Percentiles rank a stretch among this genome's conserved stretches.
Evolutionary conservation across 441 rosid species (phyloP).

Genomic region (Gossypium trilobum): DNA sequence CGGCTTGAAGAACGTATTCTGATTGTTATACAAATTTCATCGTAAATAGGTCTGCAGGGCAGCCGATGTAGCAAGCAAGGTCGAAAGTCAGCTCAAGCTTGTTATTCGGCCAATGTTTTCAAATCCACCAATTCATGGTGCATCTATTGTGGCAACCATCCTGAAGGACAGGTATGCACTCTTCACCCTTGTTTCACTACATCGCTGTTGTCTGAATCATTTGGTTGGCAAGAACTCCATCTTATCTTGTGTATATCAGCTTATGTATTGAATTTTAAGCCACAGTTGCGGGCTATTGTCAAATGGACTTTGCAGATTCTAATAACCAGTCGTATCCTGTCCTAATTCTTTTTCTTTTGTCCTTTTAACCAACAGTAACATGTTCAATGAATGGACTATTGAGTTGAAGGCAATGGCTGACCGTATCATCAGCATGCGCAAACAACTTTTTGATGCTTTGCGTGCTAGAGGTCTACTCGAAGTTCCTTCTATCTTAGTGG

Average conservation of each 20-base stretch:
- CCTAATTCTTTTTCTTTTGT: too few relatives aligned
- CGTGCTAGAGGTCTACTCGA: constrained; percentile 43
- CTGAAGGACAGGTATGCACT: constrained; percentile 43
- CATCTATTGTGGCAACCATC: constrained; percentile 64
- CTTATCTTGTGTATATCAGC: not conserved
- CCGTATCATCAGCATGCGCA: constrained; percentile 84
- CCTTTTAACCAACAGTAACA: constrained; percentile 30
- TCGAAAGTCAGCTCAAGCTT: constrained; percentile 89
- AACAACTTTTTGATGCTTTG: constrained; percentile 64
- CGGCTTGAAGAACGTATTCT: not conserved
- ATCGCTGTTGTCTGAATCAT: not conserved
- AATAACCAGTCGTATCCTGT: too few relatives aligned
- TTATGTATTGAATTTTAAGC: not conserved
- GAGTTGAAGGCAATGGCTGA: constrained; percentile 95
- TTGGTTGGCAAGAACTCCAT: not conserved
- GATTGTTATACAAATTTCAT: not conserved
- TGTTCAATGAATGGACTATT: constrained; percentile 75
- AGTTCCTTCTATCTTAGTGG: not conserved
- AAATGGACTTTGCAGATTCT: not conserved
- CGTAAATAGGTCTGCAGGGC: constrained; percentile 63
- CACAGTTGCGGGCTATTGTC: not conserved
- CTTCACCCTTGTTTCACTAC: not conserved
- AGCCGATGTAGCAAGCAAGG: constrained; percentile 71
- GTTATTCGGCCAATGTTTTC: constrained; percentile 79
- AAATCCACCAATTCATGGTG: constrained; percentile 69